These are phyloP conservation scores for Trichoderma sp. DNA, from an alignment of 2,329 filamentous ascomycete species.

Conservation along the genomic window DNA sequence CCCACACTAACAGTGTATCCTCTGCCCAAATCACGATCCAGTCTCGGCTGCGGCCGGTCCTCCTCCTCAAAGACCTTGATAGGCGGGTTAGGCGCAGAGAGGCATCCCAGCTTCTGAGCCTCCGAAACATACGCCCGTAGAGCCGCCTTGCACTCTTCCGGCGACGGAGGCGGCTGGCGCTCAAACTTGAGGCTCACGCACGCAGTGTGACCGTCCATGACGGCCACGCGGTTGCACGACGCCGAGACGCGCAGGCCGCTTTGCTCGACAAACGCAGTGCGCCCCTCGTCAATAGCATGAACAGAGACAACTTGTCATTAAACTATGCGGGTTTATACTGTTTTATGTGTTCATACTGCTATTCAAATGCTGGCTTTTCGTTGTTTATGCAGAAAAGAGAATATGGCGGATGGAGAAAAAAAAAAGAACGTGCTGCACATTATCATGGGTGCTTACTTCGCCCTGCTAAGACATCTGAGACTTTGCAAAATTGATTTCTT, in stretches of 20 bases:
- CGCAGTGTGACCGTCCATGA: conserved; percentile 93
- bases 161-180: conserved; percentile 72
- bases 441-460: too few species aligned
- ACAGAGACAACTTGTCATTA: too few species aligned
- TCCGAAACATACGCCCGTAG: conserved; percentile 82
- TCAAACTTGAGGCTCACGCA: conserved; percentile 87
- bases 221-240: conserved; percentile 91
- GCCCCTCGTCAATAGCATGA: conserved; percentile 63
- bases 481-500: background rate
- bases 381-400: too few species aligned
- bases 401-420: too few species aligned
- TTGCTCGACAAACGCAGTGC: conserved; percentile 78
- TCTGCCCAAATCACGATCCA: conserved; percentile 82
- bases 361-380: too few species aligned
- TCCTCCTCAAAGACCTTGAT: conserved; percentile 90
- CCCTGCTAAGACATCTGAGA: too few species aligned
- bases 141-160: conserved; percentile 76
- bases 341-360: too few species aligned
- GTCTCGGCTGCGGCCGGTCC: conserved; percentile 86
- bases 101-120: conserved; percentile 80
- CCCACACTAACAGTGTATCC: conserved; percentile 94
- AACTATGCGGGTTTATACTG: too few species aligned
- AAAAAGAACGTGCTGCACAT: too few species aligned
- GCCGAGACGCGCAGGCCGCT: conserved; percentile 75
- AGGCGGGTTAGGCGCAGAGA: conserved; percentile 78